Evolutionary conservation across 306 rosid genomes (phyloP).

Genomic region (Ormosia semicastrata): DNA sequence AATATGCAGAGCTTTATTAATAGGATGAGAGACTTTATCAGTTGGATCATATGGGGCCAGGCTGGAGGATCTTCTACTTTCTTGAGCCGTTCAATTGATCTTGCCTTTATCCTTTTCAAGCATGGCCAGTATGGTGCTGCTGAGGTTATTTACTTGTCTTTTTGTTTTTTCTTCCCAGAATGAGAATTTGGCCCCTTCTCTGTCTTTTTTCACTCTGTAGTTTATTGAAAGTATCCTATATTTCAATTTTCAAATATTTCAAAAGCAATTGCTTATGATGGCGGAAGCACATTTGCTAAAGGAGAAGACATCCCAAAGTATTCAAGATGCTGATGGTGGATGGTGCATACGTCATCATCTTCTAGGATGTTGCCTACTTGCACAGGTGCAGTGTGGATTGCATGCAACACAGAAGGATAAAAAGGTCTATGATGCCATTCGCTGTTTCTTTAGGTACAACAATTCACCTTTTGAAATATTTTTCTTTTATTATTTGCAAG

Average conservation of each 20-base stretch:
- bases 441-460: conserved; percentile 87
- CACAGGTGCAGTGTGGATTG: conserved; percentile 75
- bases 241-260: conserved; percentile 31
- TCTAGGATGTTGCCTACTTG: conserved; percentile 88
- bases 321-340: conserved; percentile 79
- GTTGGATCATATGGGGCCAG: conserved; percentile 83
- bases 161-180: neutral
- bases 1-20: conserved; percentile 40
- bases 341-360: conserved; percentile 92
- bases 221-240: conserved; percentile 33
- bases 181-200: neutral
- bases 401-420: conserved; percentile 68
- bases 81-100: conserved; percentile 75
- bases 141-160: conserved; percentile 59
- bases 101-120: conserved; percentile 76
- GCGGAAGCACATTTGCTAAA: conserved; percentile 72
- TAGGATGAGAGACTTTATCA: conserved; percentile 61
- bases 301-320: conserved; percentile 80
- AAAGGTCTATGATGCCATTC: conserved; percentile 74
- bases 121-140: conserved; percentile 82
- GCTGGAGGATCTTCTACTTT: conserved; percentile 61
- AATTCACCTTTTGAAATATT: neutral
- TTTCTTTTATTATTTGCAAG: neutral
- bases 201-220: neutral
- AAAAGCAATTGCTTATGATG: conserved; percentile 65